A percentile compares a stretch with the other conserved stretches of the same genome.
These are phyloP conservation scores for Scolecobasidium constrictum DNA, from an alignment of 2,329 filamentous ascomycete genomes.

Conservation along the genomic window DNA sequence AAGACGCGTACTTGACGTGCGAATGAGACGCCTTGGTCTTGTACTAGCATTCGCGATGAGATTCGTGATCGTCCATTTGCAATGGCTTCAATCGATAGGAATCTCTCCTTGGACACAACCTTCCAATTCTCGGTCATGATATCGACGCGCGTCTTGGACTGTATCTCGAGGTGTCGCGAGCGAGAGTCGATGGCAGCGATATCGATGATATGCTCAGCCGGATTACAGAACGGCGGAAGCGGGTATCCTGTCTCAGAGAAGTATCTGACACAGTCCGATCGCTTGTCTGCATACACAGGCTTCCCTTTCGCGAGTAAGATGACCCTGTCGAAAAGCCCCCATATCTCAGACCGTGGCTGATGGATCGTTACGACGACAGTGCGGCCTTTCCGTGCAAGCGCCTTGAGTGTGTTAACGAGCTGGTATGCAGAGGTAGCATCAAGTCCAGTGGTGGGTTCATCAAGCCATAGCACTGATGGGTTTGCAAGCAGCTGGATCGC, in stretches of 20 bases:
- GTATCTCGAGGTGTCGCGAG: slow-evolving; percentile 52
- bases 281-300: background rate
- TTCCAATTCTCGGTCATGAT: slow-evolving; percentile 51
- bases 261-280: background rate
- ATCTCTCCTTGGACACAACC: slow-evolving; percentile 14
- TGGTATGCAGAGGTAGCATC: slow-evolving; percentile 7
- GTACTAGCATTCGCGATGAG: slow-evolving; percentile 5
- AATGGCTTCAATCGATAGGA: slow-evolving; percentile 13
- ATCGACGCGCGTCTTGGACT: slow-evolving; percentile 50
- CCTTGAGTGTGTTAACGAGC: slow-evolving; percentile 4
- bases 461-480: slow-evolving; percentile 57
- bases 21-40: slow-evolving; percentile 33
- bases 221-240: slow-evolving; percentile 63
- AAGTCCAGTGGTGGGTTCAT: slow-evolving; percentile 70
- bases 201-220: slow-evolving; percentile 67
- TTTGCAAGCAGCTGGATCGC: slow-evolving; percentile 72
- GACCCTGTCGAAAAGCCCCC: slow-evolving; percentile 3
- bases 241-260: slow-evolving; percentile 24
- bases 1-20: slow-evolving; percentile 53
- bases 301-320: slow-evolving; percentile 3
- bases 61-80: background rate
- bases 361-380: slow-evolving; percentile 7
- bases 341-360: slow-evolving; percentile 7
- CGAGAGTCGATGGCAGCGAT: slow-evolving; percentile 64
- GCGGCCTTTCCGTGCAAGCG: slow-evolving; percentile 5